A percentile compares a stretch with the other conserved stretches of the same genome.
Conservation (phyloP, 2,329 filamentous ascomycete genomes). For the Berkeleyomyces basicola region DNA sequence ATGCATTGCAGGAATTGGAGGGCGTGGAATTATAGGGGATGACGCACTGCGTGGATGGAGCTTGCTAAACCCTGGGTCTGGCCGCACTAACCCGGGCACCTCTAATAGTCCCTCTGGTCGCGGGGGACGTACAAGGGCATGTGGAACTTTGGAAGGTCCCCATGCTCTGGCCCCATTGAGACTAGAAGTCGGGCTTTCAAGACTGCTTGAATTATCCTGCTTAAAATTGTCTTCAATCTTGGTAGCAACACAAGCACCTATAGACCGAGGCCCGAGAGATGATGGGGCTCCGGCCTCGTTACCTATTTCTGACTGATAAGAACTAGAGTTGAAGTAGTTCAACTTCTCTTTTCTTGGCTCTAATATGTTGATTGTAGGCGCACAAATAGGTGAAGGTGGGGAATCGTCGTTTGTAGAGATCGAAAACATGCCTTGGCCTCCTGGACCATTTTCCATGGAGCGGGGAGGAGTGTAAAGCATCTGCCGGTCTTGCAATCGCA, state of each 20-base stretch:
- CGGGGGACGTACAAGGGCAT: slow-evolving; percentile 2
- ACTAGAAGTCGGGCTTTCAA: neutral
- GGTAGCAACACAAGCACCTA: neutral
- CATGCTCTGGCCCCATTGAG: neutral
- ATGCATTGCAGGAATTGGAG: slow-evolving; percentile 12
- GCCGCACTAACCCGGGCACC: slow-evolving; percentile 4
- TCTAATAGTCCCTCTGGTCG: slow-evolving; percentile 5
- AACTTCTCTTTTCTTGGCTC: slow-evolving; percentile 8
- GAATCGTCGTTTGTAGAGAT: neutral
- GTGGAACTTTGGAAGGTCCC: neutral
- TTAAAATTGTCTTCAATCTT: neutral
- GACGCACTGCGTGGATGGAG: slow-evolving; percentile 8
- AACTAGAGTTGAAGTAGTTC: neutral
- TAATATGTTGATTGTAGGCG: slow-evolving; percentile 4
- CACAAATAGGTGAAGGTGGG: slow-evolving; percentile 9
- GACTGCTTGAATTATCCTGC: neutral
- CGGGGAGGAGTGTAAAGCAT: slow-evolving; percentile 8
- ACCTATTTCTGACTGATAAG: neutral
- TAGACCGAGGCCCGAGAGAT: neutral
- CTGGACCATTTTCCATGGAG: slow-evolving; percentile 8
- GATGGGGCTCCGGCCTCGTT: neutral
- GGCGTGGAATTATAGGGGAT: slow-evolving; percentile 5
- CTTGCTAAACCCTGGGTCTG: neutral
- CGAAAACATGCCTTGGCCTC: slow-evolving; percentile 8
- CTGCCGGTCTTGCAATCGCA: slow-evolving; percentile 8